phyloP scores from a whole-genome alignment of 306 rosid species.

The Trifolium dubium region DNA sequence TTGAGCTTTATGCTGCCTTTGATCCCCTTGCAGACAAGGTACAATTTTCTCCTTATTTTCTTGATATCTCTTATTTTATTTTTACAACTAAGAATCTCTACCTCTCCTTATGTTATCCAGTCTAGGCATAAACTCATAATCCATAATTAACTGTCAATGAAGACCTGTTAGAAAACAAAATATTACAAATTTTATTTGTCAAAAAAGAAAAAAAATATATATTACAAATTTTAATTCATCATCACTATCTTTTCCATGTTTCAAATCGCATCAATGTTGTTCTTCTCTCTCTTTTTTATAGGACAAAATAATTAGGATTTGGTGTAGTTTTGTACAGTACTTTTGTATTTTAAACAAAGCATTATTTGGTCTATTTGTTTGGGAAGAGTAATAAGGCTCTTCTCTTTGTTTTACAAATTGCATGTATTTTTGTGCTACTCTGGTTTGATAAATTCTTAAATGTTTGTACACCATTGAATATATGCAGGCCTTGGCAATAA shows the following conservation, averaged over 20 bases:
- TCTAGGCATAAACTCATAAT: constrained; percentile 28
- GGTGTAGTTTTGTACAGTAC: not conserved
- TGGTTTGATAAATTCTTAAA: constrained; percentile 34
- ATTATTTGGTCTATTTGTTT: too few relatives aligned
- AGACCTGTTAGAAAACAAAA: not conserved
- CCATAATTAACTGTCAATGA: constrained; percentile 30
- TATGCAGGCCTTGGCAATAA: constrained; percentile 89
- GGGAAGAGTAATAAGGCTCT: too few relatives aligned
- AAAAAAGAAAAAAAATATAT: too few relatives aligned
- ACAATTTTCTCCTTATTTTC: constrained; percentile 30
- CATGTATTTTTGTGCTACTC: constrained; percentile 6
- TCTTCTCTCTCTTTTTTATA: not conserved
- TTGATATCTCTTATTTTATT: constrained; percentile 7
- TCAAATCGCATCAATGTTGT: not conserved
- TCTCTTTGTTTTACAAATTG: not conserved
- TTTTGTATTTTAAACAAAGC: too few relatives aligned
- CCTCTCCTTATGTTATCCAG: constrained; percentile 5
- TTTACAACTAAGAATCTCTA: not conserved
- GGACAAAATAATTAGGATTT: not conserved
- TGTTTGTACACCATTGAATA: constrained; percentile 34
- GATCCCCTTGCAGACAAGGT: constrained; percentile 99
- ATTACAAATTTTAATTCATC: constrained; percentile 26
- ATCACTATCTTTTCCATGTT: constrained; percentile 7
- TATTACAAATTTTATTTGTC: constrained; percentile 25
- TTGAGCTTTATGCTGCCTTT: constrained; percentile 98